Evolutionary conservation across 768 basidiomycete genomes (phyloP).

Genomic region (Royoungia palumana): DNA sequence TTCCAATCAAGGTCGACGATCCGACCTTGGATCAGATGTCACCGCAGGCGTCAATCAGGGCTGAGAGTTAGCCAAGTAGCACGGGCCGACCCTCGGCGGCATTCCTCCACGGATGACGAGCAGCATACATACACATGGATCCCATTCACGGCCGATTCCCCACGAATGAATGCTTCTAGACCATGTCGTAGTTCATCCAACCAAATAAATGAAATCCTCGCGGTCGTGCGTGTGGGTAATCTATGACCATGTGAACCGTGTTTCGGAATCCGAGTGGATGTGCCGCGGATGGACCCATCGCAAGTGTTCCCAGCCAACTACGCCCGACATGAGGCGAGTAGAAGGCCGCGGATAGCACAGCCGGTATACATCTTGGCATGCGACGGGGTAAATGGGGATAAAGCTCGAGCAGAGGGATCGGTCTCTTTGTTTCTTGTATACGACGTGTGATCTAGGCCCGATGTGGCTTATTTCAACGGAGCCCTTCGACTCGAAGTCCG

Average conservation of each 20-base stretch:
- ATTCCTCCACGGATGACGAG: slow-evolving; percentile 7
- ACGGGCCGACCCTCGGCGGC: background rate
- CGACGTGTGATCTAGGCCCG: too few species aligned
- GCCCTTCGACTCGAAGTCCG: too few species aligned
- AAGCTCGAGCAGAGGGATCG: background rate
- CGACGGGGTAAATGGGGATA: slow-evolving; percentile 1
- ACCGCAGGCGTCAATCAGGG: slow-evolving; percentile 16
- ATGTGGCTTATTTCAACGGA: too few species aligned
- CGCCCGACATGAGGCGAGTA: slow-evolving; percentile 19
- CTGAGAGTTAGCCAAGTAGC: too few species aligned
- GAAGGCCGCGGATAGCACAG: background rate
- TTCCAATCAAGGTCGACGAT: slow-evolving; percentile 21
- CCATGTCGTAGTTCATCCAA: slow-evolving; percentile 3
- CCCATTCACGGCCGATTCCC: slow-evolving; percentile 5
- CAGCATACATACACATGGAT: background rate
- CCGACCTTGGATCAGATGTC: background rate
- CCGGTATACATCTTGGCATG: background rate
- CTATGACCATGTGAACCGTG: slow-evolving; percentile 3
- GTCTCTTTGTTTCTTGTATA: background rate
- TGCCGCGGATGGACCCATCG: slow-evolving; percentile 1
- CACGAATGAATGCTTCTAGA: slow-evolving; percentile 6
- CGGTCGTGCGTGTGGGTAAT: slow-evolving; percentile 7
- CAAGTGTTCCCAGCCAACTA: background rate
- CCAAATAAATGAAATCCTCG: slow-evolving; percentile 22
- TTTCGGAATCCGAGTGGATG: slow-evolving; percentile 12